Evolutionary conservation across 2,329 filamentous ascomycete genomes (phyloP), one percentile per base, ranked within the genome.

Genomic region (Ophiosphaerella herpotricha): DNA sequence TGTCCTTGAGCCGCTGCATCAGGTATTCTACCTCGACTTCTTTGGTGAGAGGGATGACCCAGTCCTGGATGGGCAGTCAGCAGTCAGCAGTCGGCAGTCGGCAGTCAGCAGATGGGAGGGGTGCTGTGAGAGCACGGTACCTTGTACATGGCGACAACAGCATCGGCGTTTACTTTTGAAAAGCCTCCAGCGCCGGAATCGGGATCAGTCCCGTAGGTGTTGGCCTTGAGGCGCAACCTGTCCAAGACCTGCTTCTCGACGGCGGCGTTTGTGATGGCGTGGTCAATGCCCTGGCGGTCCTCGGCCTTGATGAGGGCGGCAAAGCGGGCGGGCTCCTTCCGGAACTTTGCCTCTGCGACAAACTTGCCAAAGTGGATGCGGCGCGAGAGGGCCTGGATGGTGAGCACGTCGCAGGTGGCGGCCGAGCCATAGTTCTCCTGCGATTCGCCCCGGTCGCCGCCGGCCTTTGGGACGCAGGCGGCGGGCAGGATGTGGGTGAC

Each of bases 361-460:
- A 97, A 97, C 77, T 97, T 99, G 62, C 94, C 94, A 77, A 96
- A 99, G 75, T 99, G 94, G 62, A 99, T 94, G 47, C 94, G 82
- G 36, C 93, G 83, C 34, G 90, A 95, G 39, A 99, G 78, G 3
- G 94, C 89, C 78, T 99, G 94, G 57, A 99, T 79, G 65, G 89
- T 93, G 45, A 85, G 82, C 54, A 99, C 94, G 75, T 99, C 94
- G 71, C 89, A 91, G 1, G 91, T 96, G 1, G 91, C 93, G 1
- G 92, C 83, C 5, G 90, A 95, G 13, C 94, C 94, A 77, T 97
- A 99, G 77, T 99, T 97, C 76, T 97, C 94, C 72, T 91, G 86
- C 12, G 85, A 84, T 72, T 95, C 92, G 41, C 90, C 90, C 50
- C 91, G 82, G 73, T 97, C 92, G 39, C 83, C 83, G 40, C 85